Evolutionary conservation across 2,329 filamentous ascomycete species (phyloP).

Genomic region (Fusarium longipes): DNA sequence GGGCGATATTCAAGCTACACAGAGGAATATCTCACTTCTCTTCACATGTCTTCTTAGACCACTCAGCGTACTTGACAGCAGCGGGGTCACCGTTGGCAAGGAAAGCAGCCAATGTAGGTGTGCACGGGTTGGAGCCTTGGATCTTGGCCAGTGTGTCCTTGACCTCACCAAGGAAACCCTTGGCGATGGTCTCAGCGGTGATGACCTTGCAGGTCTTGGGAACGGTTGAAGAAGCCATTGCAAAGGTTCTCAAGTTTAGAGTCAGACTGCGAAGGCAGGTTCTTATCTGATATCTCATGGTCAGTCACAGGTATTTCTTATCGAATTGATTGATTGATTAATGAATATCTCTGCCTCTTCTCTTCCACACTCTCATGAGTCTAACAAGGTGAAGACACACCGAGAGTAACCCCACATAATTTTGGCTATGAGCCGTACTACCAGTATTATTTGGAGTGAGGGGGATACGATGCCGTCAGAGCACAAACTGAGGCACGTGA

Average conservation of each 20-base stretch:
- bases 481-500: slow-evolving; percentile 17
- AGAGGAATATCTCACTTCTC: slow-evolving; percentile 79
- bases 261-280: slow-evolving; percentile 15
- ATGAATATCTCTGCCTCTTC: slow-evolving; percentile 3
- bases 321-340: background rate
- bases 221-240: slow-evolving; percentile 51
- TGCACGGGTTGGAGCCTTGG: slow-evolving; percentile 62
- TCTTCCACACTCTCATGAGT: slow-evolving; percentile 4
- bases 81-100: slow-evolving; percentile 92
- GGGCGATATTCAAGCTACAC: slow-evolving; percentile 31
- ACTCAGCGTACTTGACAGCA: slow-evolving; percentile 93
- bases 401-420: slow-evolving; percentile 40
- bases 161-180: slow-evolving; percentile 82
- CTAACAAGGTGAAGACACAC: slow-evolving; percentile 27
- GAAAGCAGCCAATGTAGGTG: slow-evolving; percentile 88
- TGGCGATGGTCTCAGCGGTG: slow-evolving; percentile 87
- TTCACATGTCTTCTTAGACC: slow-evolving; percentile 94
- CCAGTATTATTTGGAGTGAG: slow-evolving; percentile 15
- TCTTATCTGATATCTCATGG: slow-evolving; percentile 23
- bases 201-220: slow-evolving; percentile 91
- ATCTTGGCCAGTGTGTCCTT: slow-evolving; percentile 78
- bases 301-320: slow-evolving; percentile 23
- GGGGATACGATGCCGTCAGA: slow-evolving; percentile 20
- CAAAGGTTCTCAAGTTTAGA: slow-evolving; percentile 13
- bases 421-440: slow-evolving; percentile 29